phyloP scores from a whole-genome alignment of 257 asterid species.

The Schizonepeta tenuifolia region DNA sequence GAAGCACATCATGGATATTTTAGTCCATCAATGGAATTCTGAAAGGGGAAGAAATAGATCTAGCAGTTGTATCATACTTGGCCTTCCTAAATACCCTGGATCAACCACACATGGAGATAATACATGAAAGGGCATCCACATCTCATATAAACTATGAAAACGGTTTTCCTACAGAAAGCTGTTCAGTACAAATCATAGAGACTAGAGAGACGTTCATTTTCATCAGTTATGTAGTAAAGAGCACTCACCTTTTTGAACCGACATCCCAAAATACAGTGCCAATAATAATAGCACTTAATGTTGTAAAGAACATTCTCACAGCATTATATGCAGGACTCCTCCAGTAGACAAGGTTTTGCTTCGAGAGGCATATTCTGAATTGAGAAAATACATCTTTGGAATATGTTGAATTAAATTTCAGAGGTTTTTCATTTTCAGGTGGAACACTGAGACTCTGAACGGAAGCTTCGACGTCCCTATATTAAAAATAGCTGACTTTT shows the following conservation, averaged over 20 bases:
- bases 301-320: conserved; percentile 79
- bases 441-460: conserved; percentile 61
- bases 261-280: conserved; percentile 80
- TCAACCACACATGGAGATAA: background rate
- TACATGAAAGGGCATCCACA: background rate
- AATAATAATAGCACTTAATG: conserved; percentile 66
- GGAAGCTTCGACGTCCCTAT: conserved; percentile 76
- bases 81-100: background rate
- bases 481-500: conserved; percentile 1
- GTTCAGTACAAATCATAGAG: background rate
- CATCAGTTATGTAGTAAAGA: background rate
- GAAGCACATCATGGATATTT: background rate
- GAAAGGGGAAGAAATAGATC: too few species aligned
- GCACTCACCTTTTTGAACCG: conserved; percentile 69
- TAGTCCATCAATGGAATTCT: background rate
- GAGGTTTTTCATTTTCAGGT: conserved; percentile 62
- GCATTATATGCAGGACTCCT: conserved; percentile 80
- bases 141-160: background rate
- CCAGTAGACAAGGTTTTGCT: conserved; percentile 84
- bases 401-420: conserved; percentile 55
- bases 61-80: background rate
- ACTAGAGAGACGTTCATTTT: background rate
- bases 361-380: conserved; percentile 69
- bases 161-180: background rate
- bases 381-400: conserved; percentile 63